These are phyloP conservation scores for Saturnispora kantuleensis DNA, from an alignment of 805 yeast species.

Conservation along the genomic window DNA sequence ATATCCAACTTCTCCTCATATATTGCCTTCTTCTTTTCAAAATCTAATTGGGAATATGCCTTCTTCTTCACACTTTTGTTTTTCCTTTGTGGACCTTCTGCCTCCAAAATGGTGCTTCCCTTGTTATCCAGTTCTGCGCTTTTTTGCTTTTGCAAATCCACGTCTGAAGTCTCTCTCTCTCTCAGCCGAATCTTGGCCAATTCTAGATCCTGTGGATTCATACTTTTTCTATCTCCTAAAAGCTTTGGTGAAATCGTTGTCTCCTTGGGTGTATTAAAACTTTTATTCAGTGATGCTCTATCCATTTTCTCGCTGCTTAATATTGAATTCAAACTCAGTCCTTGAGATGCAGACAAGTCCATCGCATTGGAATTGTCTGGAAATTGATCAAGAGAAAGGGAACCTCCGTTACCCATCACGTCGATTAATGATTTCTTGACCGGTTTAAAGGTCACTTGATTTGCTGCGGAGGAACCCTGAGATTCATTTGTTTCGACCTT, in stretches of 20 bases:
- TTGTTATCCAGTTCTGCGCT: too few species aligned
- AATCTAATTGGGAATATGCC: slow-evolving; percentile 5
- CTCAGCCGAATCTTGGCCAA: background rate
- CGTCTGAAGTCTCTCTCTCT: background rate
- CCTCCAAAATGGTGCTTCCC: too few species aligned
- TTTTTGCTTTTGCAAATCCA: too few species aligned
- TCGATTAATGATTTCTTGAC: slow-evolving; percentile 37
- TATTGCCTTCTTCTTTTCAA: slow-evolving; percentile 8
- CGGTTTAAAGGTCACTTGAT: slow-evolving; percentile 35
- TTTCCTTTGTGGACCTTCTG: background rate
- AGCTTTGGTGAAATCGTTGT: background rate
- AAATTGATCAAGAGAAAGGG: slow-evolving; percentile 30
- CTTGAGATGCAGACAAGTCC: too few species aligned
- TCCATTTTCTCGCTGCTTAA: too few species aligned
- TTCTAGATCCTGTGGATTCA: slow-evolving; percentile 1
- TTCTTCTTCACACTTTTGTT: slow-evolving; percentile 5
- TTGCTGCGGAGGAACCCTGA: slow-evolving; percentile 2
- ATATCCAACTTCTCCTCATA: slow-evolving; percentile 17
- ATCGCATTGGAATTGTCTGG: slow-evolving; percentile 1
- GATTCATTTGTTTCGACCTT: slow-evolving; percentile 5
- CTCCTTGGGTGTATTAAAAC: too few species aligned
- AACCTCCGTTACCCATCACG: slow-evolving; percentile 39
- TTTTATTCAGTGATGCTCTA: too few species aligned
- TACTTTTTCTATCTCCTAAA: background rate
- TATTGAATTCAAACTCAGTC: too few species aligned